phyloP scores from a whole-genome alignment of 331 rosid genomes.

The Arachis monticola region DNA sequence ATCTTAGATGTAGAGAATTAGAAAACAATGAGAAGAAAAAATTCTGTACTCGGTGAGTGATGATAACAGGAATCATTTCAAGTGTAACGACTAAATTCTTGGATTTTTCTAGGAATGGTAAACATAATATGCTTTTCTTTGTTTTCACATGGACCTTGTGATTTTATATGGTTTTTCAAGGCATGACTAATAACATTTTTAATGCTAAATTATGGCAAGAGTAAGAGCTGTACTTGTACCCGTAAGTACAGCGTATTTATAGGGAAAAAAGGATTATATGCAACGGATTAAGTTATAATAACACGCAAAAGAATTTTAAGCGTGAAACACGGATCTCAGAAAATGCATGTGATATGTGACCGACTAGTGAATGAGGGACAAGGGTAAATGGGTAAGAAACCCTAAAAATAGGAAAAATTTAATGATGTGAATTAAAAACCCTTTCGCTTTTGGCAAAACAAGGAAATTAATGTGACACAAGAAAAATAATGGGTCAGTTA shows the following conservation, averaged over 20 bases:
- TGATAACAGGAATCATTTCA: constrained; percentile 34
- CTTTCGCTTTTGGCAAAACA: constrained; percentile 26
- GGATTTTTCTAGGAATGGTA: constrained; percentile 34
- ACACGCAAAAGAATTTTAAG: constrained; percentile 27
- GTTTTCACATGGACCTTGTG: constrained; percentile 31
- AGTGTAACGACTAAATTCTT: constrained; percentile 50
- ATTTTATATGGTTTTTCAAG: not conserved
- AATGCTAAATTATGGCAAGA: constrained; percentile 4
- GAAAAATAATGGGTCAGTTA: constrained; percentile 26
- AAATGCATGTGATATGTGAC: constrained; percentile 39
- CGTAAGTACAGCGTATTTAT: constrained; percentile 20
- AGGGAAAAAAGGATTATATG: constrained; percentile 6
- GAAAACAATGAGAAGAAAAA: not conserved
- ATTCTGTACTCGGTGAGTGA: constrained; percentile 20
- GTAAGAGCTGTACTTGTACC: constrained; percentile 18
- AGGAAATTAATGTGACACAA: constrained; percentile 34
- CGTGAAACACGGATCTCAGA: constrained; percentile 44
- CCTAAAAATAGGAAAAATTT: constrained; percentile 21
- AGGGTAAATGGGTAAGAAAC: not conserved
- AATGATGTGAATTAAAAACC: constrained; percentile 16
- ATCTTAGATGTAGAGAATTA: not conserved
- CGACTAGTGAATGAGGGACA: constrained; percentile 36
- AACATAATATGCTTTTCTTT: constrained; percentile 45
- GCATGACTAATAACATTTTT: constrained; percentile 7
- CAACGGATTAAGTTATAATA: constrained; percentile 6